Evolutionary conservation across 164 flowering plant species (phyloP), one percentile per base, ranked within the genome.

Genomic region (Akebia trifoliata): DNA sequence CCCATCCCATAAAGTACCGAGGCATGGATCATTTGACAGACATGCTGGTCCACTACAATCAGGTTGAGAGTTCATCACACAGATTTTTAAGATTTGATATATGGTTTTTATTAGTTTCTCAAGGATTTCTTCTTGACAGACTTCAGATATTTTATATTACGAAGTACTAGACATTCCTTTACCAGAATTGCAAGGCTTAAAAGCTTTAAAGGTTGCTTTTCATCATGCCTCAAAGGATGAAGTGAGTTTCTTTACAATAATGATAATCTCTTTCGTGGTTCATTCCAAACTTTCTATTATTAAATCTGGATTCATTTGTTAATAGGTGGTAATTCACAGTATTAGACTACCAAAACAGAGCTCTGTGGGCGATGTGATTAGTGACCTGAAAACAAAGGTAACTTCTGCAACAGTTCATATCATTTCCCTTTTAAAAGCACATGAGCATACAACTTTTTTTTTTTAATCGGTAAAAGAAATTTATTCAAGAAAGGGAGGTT

Each of bases 161-260:
- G 90, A 88, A 74, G 83, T 88, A 15, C 60, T 88, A 70, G 96
- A 85, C 61, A 82, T 88, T 58, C 90, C 96, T 43, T 76, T 86
- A 28, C 93, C 90, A 56, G 90, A 84, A 38, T 63, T 84, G 60
- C 88, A 88, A 76, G 65, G 76, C 4, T 31, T 79, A 46, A 79
- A 79, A 54, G 77, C 77, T 31, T 63, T 77, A 40, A 80, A 80
- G 63, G 79, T 80, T 32, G 79, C 76, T 42, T 80, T 74, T 54
- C 78, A 75, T 63, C 71, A 51, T 62, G 72, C 81, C 2, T 57
- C 73, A 39, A 77, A 74, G 49, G 79, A 79, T 60, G 84, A 79
- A 61, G 81, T 77, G 50, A 60, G 81, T 62, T 25, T 37, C 30
- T 7, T 25, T 15, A 43, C 4, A 2, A 12, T 38, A 37, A 9